Base-by-base conservation (phyloP, 2,329 filamentous ascomycete genomes). In the Colletotrichum musicola region DNA sequence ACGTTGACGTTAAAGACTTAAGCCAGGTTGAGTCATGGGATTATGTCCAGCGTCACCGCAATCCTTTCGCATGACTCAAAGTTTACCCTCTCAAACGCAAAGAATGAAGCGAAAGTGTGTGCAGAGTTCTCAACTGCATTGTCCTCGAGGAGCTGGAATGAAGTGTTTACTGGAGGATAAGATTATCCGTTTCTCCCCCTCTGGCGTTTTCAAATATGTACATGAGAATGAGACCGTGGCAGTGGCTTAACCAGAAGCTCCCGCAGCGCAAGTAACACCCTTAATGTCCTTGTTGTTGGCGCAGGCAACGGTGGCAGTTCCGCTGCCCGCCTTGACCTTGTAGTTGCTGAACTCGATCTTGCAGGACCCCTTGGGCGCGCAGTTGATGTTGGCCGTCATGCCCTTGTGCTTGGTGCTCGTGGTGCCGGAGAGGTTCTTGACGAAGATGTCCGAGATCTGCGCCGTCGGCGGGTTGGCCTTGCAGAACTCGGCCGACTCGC, bases 391-490 rank as follows among this genome's bases (percentile, higher is more conserved):
- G 2, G 76, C 78, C 1, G 77, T 76, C 0, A 74, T 73, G 0
- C 77, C 75, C 4, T 75, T 75, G 66, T 83, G 77, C 53, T 79
- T 79, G 1, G 71, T 73, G 42, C 75, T 79, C 0, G 81, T 83
- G 7, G 75, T 80, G 0, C 82, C 81, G 4, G 74, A 75, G 58
- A 83, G 80, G 5, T 77, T 76, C 20, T 76, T 74, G 61, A 83
- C 78, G 4, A 77, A 71, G 4, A 83, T 74, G 14, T 71, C 80
- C 0, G 74, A 77, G 38, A 83, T 67, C 3, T 73, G 67, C 1
- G 80, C 79, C 40, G 75, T 75, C 5, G 77, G 77, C 2, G 80
- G 79, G 58, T 79, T 72, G 0, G 74, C 66, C 2, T 73, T 68
- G 65, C 82, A 83, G 61, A 82, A 82, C 9, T 66, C 67, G 0